Evolutionary conservation across 75 land plant species (phyloP).

Genomic region (Larix kaempferi): DNA sequence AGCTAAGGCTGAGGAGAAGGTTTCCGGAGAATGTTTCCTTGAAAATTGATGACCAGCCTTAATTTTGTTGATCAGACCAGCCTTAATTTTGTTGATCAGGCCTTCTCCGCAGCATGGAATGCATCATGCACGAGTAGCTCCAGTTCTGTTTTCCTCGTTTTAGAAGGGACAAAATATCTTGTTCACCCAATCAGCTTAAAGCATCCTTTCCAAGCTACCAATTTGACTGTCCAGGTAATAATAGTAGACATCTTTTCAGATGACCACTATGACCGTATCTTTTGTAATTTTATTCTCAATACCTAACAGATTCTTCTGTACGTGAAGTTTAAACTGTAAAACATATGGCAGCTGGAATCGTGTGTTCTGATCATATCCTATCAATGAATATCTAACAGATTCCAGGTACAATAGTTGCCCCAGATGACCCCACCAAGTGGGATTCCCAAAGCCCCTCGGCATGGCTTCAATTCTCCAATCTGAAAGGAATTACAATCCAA

Average conservation of each 20-base stretch:
- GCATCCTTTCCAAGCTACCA: slow-evolving; percentile 13
- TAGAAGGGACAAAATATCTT: slow-evolving; percentile 12
- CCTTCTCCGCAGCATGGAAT: slow-evolving; percentile 48
- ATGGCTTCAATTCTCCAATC: slow-evolving; percentile 25
- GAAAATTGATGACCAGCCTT: too few species aligned
- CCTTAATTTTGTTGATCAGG: slow-evolving; percentile 22
- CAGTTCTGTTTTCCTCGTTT: slow-evolving; percentile 26
- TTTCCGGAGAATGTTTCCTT: too few species aligned
- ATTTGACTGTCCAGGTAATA: slow-evolving; percentile 6
- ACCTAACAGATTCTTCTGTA: too few species aligned
- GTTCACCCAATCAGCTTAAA: slow-evolving; percentile 14
- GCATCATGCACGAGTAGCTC: slow-evolving; percentile 21
- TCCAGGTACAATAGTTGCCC: slow-evolving; percentile 23
- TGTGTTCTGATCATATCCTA: not conserved
- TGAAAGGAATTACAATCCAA: slow-evolving; percentile 19
- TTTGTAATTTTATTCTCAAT: too few species aligned
- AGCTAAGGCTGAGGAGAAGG: too few species aligned
- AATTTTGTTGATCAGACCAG: too few species aligned
- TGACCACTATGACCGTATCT: too few species aligned
- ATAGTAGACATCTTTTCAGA: too few species aligned
- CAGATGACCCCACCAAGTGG: slow-evolving; percentile 13
- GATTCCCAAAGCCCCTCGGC: not conserved
- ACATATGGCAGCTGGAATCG: not conserved
- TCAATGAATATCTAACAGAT: slow-evolving; percentile 6
- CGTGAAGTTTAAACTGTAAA: too few species aligned